Percentiles rank a stretch among this genome's conserved stretches.
phyloP scores from a whole-genome alignment of 2,329 filamentous ascomycete genomes.

The Xylariaceae sp. region DNA sequence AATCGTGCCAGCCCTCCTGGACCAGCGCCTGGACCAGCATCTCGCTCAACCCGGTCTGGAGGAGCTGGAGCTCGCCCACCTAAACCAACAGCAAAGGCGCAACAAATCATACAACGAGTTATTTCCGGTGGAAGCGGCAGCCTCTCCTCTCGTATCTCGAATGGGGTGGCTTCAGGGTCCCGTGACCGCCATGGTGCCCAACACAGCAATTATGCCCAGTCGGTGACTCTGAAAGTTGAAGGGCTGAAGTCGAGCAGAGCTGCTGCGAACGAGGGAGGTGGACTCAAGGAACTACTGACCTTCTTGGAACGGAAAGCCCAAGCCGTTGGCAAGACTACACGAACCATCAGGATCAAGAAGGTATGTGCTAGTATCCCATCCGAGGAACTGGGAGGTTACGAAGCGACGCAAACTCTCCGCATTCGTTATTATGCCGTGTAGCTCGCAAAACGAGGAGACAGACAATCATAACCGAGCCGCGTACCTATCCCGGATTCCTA shows the following conservation, averaged over 20 bases:
- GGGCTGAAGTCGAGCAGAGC: conserved; percentile 73
- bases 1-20: conserved; percentile 18
- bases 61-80: conserved; percentile 28
- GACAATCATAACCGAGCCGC: conserved; percentile 41
- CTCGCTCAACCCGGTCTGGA: conserved; percentile 22
- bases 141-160: conserved; percentile 41
- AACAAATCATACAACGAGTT: conserved; percentile 49
- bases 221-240: conserved; percentile 52
- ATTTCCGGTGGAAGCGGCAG: conserved; percentile 40
- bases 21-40: conserved; percentile 9
- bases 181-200: conserved; percentile 26
- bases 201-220: conserved; percentile 32
- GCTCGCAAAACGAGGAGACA: conserved; percentile 45
- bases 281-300: conserved; percentile 63
- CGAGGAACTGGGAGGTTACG: conserved; percentile 47
- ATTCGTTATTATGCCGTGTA: conserved; percentile 44
- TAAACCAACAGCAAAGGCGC: conserved; percentile 37
- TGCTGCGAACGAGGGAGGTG: conserved; percentile 66
- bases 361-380: conserved; percentile 63
- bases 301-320: conserved; percentile 74
- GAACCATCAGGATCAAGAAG: conserved; percentile 71
- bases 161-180: conserved; percentile 32
- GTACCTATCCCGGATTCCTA: conserved; percentile 42
- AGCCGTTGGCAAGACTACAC: conserved; percentile 51
- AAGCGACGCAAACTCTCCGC: conserved; percentile 43